Base-by-base conservation (phyloP, 1,284 basidiomycete genomes). In the Thecaphora thlaspeos region DNA sequence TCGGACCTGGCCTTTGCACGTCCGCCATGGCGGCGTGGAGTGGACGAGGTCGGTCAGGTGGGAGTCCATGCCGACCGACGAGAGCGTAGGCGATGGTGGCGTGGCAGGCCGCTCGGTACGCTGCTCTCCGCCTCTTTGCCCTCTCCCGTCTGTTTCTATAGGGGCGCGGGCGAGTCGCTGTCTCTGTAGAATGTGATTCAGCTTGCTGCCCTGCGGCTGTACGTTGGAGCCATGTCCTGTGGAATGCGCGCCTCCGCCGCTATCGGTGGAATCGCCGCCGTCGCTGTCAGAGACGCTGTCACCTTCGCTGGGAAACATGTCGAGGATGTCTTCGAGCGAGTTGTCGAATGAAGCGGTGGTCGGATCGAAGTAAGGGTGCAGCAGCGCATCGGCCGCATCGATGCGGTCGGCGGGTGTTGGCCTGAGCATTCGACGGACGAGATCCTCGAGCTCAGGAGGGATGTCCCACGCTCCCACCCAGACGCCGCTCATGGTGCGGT, bases 391-490 rank as follows among this genome's bases (percentile, higher is more conserved):
- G 10, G 59, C 60, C 12, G 58, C 59, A 28, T 60, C 55, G 47
- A 66, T 52, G 0, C 67, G 47, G 34, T 67, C 54, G 2, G 26
- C 19, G 3, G 67, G 56, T 34, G 49, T 43, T 28, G 53, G 48
- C 17, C 36, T 43, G 18, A 71, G 62, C 63, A 71, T 69, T 24
- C 51, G 45, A 19, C 52, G 55, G 30, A 68, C 62, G 39, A 71
- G 57, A 22, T 68, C 58, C 19, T 69, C 69, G 36, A 69, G 48
- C 23, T 58, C 60, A 4, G 40, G 2, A 0, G 58, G 41, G 24
- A 71, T 41, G n/a, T 50, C 47, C 60, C 64, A 71, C 15, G 51
- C 39, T 14, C 67, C 67, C 2, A 64, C 47, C 69, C 69, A 71
- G 17, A 36, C 37, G 19, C 61, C 59, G 15, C 46, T 44, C 22